phyloP scores from a whole-genome alignment of 1,284 basidiomycete genomes.

The Cerioporus squamosus region DNA sequence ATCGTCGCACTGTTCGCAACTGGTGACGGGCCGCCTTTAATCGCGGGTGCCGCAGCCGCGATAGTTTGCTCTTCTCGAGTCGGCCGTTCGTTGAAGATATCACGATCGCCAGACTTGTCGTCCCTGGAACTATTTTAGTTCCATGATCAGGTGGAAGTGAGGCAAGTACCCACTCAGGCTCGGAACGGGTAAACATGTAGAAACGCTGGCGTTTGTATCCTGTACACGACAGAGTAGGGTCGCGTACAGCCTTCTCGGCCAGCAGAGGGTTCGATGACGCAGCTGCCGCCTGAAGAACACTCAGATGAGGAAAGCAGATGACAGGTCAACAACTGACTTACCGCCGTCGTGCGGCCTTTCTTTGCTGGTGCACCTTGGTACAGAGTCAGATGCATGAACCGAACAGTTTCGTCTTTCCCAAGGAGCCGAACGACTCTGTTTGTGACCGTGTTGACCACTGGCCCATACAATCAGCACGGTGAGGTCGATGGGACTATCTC shows the following conservation, averaged over 20 bases:
- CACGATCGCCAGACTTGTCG: constrained; percentile 86
- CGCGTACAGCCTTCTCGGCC: constrained; percentile 79
- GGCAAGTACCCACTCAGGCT: constrained; percentile 75
- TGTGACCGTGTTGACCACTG: constrained; percentile 93
- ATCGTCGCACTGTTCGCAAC: constrained; percentile 84
- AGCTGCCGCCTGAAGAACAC: constrained; percentile 75
- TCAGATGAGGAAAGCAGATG: neutral
- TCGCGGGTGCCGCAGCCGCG: constrained; percentile 66
- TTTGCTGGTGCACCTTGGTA: constrained; percentile 96
- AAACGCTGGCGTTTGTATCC: constrained; percentile 95
- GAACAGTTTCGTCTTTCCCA: constrained; percentile 93
- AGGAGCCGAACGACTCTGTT: constrained; percentile 91
- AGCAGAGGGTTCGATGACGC: constrained; percentile 96
- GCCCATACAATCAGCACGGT: neutral
- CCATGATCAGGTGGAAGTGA: constrained; percentile 4
- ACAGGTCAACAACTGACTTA: constrained; percentile 32
- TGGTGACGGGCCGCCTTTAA: constrained; percentile 61
- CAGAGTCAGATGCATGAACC: constrained; percentile 88
- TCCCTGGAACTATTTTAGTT: constrained; percentile 55
- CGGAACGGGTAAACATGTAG: constrained; percentile 94
- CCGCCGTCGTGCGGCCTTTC: constrained; percentile 82
- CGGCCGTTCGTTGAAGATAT: constrained; percentile 98
- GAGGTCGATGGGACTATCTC: no score
- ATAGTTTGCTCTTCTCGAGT: constrained; percentile 96
- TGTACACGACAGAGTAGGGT: constrained; percentile 93